Conservation (phyloP, 345 rosid genomes). For the Excoecaria agallocha region DNA sequence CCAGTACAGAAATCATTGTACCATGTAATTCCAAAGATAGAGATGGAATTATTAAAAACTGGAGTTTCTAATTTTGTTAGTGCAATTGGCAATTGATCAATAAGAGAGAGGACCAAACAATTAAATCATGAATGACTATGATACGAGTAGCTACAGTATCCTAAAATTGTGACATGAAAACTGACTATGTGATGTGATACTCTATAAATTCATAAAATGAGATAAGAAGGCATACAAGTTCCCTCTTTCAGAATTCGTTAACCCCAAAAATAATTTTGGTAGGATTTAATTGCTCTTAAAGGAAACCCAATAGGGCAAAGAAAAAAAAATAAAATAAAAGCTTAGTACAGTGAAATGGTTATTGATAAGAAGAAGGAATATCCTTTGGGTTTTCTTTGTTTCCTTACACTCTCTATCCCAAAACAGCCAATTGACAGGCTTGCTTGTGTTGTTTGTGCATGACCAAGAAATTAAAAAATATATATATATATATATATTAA, state of each 20-base stretch:
- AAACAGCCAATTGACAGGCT: slow-evolving; percentile 26
- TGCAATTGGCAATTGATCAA: neutral
- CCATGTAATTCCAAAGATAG: neutral
- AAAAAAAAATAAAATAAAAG: slow-evolving; percentile 10
- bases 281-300: slow-evolving; percentile 24
- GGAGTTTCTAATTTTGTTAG: neutral
- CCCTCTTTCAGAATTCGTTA: slow-evolving; percentile 25
- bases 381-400: neutral
- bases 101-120: neutral
- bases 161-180: neutral
- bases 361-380: slow-evolving; percentile 31
- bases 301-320: slow-evolving; percentile 2
- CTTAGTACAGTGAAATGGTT: slow-evolving; percentile 30
- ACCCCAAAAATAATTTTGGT: slow-evolving; percentile 16
- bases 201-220: neutral
- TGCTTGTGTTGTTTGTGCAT: slow-evolving; percentile 15
- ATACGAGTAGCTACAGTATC: neutral
- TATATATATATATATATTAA: no score
- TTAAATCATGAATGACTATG: slow-evolving; percentile 5
- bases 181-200: slow-evolving; percentile 10
- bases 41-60: neutral
- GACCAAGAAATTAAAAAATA: slow-evolving; percentile 9
- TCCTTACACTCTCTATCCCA: neutral
- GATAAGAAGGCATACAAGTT: neutral
- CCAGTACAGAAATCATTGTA: neutral